Base-by-base conservation (phyloP, 495 filamentous ascomycete species). In the Talaromyces thailandensis region DNA sequence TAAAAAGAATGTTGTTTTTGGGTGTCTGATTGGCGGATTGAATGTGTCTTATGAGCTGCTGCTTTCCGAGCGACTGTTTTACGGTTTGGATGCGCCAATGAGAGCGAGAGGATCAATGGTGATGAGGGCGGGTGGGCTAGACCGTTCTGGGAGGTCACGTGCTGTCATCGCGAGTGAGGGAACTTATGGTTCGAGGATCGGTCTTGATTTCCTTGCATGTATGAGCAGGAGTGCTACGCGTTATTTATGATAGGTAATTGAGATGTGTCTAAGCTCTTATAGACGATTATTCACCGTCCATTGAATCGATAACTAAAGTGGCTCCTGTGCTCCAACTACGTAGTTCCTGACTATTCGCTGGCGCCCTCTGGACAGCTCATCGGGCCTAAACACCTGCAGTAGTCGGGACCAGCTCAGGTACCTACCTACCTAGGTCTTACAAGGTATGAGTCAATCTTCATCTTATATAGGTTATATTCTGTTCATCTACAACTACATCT, bases 1-100 rank as follows among this genome's bases (percentile, higher is more conserved):
- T 63, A 68, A 66, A 68, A 56, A 64, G 66, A 67, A 64, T 60
- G 53, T n/a, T 58, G 61, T 62, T 56, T 63, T 68, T 65, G 65
- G 8, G 51, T 43, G 5, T 35, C 2, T 57, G 48, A 62, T 61
- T 64, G 51, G 65, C 64, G 64, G 62, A 4, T 57, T 23, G 2
- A 57, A 57, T 25, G 12, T 31, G 26, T 21, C 26, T 57, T 57
- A 57, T 57, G 55, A 57, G 26, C 12, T 57, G 26, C 55, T 57
- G 26, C 55, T 57, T 57, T 57, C 26, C 55, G 55, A 35, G 14
- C 55, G 26, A 21, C 28, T n/a, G 14, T 57, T 57, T 31, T 35
- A 28, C 16, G 16, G 26, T 35, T 57, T 57, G 26, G 29, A n/a
- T n/a, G 7, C 1, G 55, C 55, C 55, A 57, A 57, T 57, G 28